Evolutionary conservation across 116 monocot genomes (phyloP).

Genomic region (Phalaenopsis hybrid): DNA sequence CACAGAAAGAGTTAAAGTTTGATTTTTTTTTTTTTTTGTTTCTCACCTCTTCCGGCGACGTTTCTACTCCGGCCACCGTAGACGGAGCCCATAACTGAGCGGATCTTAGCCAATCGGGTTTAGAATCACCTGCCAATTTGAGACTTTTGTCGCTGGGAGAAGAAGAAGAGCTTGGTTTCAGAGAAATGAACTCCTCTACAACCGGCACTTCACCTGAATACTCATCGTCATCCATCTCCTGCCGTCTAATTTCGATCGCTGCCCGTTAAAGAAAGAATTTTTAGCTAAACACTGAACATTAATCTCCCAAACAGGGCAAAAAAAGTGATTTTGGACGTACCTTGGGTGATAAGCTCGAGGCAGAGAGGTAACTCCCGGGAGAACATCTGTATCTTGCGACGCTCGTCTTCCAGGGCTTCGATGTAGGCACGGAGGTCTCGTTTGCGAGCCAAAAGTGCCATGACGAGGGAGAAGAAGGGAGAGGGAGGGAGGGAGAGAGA

Average conservation of each 20-base stretch:
- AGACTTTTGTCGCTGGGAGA: conserved; percentile 10
- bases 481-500: background rate
- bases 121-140: background rate
- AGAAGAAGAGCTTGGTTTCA: conserved; percentile 34
- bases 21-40: too few species aligned
- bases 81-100: conserved; percentile 42
- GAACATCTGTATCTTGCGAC: conserved; percentile 37
- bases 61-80: conserved; percentile 5
- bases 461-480: background rate
- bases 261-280: conserved; percentile 1
- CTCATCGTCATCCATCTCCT: conserved; percentile 14
- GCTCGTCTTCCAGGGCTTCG: conserved; percentile 33
- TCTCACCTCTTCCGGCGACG: conserved; percentile 9
- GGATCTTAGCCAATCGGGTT: conserved; percentile 49
- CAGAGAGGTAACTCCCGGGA: conserved; percentile 53
- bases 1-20: background rate
- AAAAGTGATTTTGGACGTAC: conserved; percentile 4
- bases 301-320: background rate
- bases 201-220: conserved; percentile 27
- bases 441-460: background rate
- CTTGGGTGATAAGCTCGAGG: conserved; percentile 49
- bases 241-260: conserved; percentile 34
- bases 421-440: conserved; percentile 15
- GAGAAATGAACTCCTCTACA: conserved; percentile 41
- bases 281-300: conserved; percentile 8